Percentiles rank a stretch among this genome's conserved stretches.
phyloP scores from a whole-genome alignment of 495 filamentous ascomycete genomes.

The Penicillium goetzii region DNA sequence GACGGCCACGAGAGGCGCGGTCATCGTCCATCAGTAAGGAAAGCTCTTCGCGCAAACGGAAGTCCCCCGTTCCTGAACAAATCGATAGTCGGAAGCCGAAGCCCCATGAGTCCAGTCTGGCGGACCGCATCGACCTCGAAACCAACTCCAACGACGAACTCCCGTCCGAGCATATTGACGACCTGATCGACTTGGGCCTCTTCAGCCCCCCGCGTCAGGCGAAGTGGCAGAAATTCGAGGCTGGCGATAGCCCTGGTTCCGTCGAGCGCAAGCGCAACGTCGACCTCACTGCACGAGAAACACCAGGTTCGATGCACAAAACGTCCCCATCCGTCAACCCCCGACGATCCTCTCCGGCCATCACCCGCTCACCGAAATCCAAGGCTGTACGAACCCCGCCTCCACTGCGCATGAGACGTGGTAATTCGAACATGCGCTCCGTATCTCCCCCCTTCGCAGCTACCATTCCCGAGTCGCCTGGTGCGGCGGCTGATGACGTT shows the following conservation, averaged over 20 bases:
- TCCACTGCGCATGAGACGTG: slow-evolving; percentile 34
- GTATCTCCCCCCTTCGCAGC: slow-evolving; percentile 18
- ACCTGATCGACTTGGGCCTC: slow-evolving; percentile 24
- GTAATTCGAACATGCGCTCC: slow-evolving; percentile 31
- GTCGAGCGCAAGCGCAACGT: slow-evolving; percentile 35
- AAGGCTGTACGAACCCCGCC: slow-evolving; percentile 26
- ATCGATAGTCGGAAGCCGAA: slow-evolving; percentile 27
- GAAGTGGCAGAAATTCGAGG: slow-evolving; percentile 44
- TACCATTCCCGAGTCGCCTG: slow-evolving; percentile 14
- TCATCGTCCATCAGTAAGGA: slow-evolving; percentile 37
- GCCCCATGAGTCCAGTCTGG: slow-evolving; percentile 21
- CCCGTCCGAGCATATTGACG: slow-evolving; percentile 16
- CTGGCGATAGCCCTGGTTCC: slow-evolving; percentile 46
- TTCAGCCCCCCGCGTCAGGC: slow-evolving; percentile 31
- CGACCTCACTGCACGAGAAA: slow-evolving; percentile 17
- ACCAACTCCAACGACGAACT: slow-evolving; percentile 14
- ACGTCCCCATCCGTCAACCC: slow-evolving; percentile 25
- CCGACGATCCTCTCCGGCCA: slow-evolving; percentile 25
- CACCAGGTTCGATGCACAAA: slow-evolving; percentile 20
- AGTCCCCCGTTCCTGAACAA: slow-evolving; percentile 44
- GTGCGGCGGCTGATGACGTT: slow-evolving; percentile 13
- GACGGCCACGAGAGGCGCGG: slow-evolving; percentile 25
- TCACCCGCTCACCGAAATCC: slow-evolving; percentile 28
- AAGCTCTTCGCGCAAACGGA: slow-evolving; percentile 49
- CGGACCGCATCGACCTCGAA: slow-evolving; percentile 20